Evolutionary conservation across 208 protist genomes (phyloP), one percentile per base, ranked within the genome.

Genomic region (Leishmania arabica): DNA sequence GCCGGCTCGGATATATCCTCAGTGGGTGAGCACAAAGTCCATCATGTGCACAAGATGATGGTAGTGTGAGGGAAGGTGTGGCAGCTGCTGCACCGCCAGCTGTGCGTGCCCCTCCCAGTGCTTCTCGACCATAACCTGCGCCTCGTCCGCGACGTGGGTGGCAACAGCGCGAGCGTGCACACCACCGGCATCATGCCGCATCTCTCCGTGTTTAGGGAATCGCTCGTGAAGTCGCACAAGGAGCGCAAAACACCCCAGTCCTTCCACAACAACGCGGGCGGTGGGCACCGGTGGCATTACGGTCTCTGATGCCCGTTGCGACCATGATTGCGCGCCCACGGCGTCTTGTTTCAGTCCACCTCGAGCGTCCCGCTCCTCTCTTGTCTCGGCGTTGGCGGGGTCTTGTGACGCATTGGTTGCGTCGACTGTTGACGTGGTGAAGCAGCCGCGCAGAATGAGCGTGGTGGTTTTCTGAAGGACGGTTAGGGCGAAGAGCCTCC

Each of bases 381-480:
- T 3, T 27, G 45, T 34, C 4, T 15, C 54, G 21, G 58, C 34
- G 27, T 27, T 53, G 21, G n/a, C 21, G 56, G 19, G 2, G 13
- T 31, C n/a, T 53, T 11, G 40, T 51, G 42, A 73, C n/a, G 42
- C 40, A 73, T 27, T 34, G 24, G 21, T 8, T 73, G 45, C 1
- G 69, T 37, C 45, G 69, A 21, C 69, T 1, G 72, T 40, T n/a
- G n/a, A 51, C 11, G 72, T 76, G 51, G 13, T 24, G n/a, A 74
- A 64, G 71, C 81, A 85, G 47, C 81, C 77, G 37, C 64, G 69
- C 19, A 85, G 58, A 15, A 84, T 66, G 4, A 85, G 81, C 24
- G 71, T 65, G 7, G 69, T 47, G 17, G 71, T 75, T 47, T 77
- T 40, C 19, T 81, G 81, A 1, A 81, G 62, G 2, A 85, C 75